Percentiles rank a stretch among this genome's conserved stretches.
These are phyloP conservation scores for Penicillium sp. DNA, from an alignment of 2,329 filamentous ascomycete species.

Conservation along the genomic window DNA sequence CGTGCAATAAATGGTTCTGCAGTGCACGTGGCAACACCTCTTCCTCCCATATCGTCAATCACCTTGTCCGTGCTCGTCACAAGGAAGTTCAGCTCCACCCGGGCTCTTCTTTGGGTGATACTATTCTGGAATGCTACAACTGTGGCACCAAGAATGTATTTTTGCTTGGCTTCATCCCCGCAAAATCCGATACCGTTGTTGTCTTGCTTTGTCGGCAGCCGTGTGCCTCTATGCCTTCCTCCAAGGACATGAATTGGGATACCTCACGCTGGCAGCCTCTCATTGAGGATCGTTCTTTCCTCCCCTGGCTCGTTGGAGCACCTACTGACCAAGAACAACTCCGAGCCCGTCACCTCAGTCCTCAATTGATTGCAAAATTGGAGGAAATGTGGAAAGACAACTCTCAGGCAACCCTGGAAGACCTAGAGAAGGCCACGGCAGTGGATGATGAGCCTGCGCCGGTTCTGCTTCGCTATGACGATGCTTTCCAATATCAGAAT, in stretches of 20 bases:
- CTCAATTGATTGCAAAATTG: slow-evolving; percentile 90
- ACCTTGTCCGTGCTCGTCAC: slow-evolving; percentile 92
- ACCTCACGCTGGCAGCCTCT: slow-evolving; percentile 96
- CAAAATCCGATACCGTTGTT: slow-evolving; percentile 97
- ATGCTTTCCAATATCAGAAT: slow-evolving; percentile 98
- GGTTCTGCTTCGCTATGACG: slow-evolving; percentile 89
- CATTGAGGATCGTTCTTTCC: slow-evolving; percentile 93
- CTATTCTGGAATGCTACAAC: slow-evolving; percentile 97
- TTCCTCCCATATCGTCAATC: slow-evolving; percentile 97
- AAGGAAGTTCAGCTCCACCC: slow-evolving; percentile 98
- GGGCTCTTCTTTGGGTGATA: slow-evolving; percentile 88
- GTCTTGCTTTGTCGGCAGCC: slow-evolving; percentile 95
- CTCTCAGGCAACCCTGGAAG: slow-evolving; percentile 78
- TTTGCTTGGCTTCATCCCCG: slow-evolving; percentile 93
- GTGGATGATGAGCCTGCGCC: slow-evolving; percentile 94
- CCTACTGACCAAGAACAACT: slow-evolving; percentile 95
- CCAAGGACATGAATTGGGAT: slow-evolving; percentile 99
- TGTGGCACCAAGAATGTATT: slow-evolving; percentile 99
- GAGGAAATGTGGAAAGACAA: slow-evolving; percentile 99
- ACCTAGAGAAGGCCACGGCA: slow-evolving; percentile 85
- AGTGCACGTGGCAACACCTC: slow-evolving; percentile 94
- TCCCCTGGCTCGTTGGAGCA: slow-evolving; percentile 85
- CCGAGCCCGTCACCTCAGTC: slow-evolving; percentile 85
- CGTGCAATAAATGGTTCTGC: slow-evolving; percentile 98
- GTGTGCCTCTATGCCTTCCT: slow-evolving; percentile 89